A percentile compares a stretch with the other conserved stretches of the same genome.
These are phyloP conservation scores for Emmonsia crescens DNA, from an alignment of 2,329 filamentous ascomycete species.

Conservation along the genomic window DNA sequence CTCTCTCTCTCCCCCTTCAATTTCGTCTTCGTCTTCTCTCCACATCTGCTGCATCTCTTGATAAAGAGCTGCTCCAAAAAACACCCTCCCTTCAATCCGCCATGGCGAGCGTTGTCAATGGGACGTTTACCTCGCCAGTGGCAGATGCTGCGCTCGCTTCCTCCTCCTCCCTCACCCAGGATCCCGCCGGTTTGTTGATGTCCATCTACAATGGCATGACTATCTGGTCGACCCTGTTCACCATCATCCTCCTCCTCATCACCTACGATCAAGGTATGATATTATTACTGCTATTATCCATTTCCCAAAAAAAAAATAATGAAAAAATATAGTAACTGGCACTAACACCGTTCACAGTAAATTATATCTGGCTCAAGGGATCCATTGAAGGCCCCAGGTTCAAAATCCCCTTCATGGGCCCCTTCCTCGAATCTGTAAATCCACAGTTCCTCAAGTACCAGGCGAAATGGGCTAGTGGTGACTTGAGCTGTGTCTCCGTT, in stretches of 20 bases:
- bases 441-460: slow-evolving; percentile 88
- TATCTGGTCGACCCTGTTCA: slow-evolving; percentile 57
- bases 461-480: slow-evolving; percentile 82
- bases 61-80: background rate
- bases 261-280: slow-evolving; percentile 82
- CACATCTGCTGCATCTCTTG: too few species aligned
- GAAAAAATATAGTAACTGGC: background rate
- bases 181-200: slow-evolving; percentile 40
- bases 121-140: slow-evolving; percentile 58
- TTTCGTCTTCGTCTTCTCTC: too few species aligned
- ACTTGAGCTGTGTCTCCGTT: slow-evolving; percentile 91
- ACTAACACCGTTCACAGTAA: slow-evolving; percentile 41
- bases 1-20: too few species aligned
- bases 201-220: slow-evolving; percentile 48
- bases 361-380: slow-evolving; percentile 65
- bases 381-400: slow-evolving; percentile 61
- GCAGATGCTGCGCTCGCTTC: slow-evolving; percentile 51
- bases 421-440: slow-evolving; percentile 83
- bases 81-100: background rate
- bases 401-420: slow-evolving; percentile 85
- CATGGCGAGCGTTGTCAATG: slow-evolving; percentile 47
- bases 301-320: background rate
- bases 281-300: background rate
- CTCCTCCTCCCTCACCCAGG: slow-evolving; percentile 36
- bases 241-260: slow-evolving; percentile 59